phyloP scores from a whole-genome alignment of 1,139 yeast species.

The Debaryomyces robertsiae region DNA sequence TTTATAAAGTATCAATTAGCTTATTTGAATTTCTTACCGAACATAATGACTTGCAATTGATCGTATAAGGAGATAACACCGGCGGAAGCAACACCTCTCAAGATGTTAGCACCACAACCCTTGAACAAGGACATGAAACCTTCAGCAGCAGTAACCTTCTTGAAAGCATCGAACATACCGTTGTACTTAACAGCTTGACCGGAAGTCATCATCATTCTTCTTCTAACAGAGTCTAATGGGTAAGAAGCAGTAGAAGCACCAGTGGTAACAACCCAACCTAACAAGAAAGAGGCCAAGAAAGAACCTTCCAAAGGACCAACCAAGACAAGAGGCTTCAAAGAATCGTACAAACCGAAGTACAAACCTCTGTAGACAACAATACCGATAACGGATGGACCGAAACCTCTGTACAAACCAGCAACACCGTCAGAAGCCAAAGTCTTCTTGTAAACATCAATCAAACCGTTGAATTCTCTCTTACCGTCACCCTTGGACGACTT shows the following conservation, averaged over 20 bases:
- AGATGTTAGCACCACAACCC: slow-evolving; percentile 60
- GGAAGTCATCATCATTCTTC: slow-evolving; percentile 61
- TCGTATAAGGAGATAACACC: slow-evolving; percentile 58
- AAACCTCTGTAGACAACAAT: slow-evolving; percentile 59
- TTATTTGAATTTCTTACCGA: slow-evolving; percentile 51
- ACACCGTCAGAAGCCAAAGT: slow-evolving; percentile 57
- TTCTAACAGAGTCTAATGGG: slow-evolving; percentile 58
- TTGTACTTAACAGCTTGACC: slow-evolving; percentile 57
- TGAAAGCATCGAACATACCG: slow-evolving; percentile 55
- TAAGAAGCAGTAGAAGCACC: slow-evolving; percentile 58
- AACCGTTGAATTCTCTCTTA: slow-evolving; percentile 55
- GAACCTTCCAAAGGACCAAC: slow-evolving; percentile 60
- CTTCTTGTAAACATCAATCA: slow-evolving; percentile 55
- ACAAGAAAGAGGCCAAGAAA: slow-evolving; percentile 56
- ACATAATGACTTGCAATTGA: slow-evolving; percentile 52
- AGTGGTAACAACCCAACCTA: slow-evolving; percentile 58
- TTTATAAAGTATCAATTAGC: slow-evolving; percentile 19
- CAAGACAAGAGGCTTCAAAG: slow-evolving; percentile 55
- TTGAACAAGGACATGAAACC: slow-evolving; percentile 54
- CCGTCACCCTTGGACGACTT: slow-evolving; percentile 52
- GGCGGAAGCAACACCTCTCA: slow-evolving; percentile 62
- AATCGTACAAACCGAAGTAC: slow-evolving; percentile 57
- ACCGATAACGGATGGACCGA: slow-evolving; percentile 58
- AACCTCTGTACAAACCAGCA: slow-evolving; percentile 61
- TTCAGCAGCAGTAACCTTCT: slow-evolving; percentile 54